These are phyloP conservation scores for Pezicula neosporulosa DNA, from an alignment of 2,329 filamentous ascomycete species.

Conservation along the genomic window DNA sequence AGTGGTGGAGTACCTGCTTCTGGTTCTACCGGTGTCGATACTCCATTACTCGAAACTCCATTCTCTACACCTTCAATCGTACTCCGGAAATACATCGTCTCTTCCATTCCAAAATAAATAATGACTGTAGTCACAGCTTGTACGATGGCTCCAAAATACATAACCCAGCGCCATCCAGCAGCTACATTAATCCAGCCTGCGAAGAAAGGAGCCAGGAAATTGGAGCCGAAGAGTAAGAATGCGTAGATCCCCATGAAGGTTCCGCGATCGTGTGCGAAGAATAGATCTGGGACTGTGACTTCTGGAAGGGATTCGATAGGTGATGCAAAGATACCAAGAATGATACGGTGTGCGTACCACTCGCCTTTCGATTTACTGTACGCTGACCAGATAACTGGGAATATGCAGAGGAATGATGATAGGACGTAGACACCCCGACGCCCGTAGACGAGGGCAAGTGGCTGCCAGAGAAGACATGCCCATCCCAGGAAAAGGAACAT, in stretches of 20 bases:
- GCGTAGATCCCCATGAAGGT: conserved; percentile 39
- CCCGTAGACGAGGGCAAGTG: conserved; percentile 35
- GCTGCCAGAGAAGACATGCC: conserved; percentile 47
- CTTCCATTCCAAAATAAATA: conserved; percentile 54
- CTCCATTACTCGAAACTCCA: background rate
- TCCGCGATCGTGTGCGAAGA: conserved; percentile 41
- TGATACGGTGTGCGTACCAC: conserved; percentile 18
- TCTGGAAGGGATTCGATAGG: conserved; percentile 28
- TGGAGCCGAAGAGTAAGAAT: conserved; percentile 37
- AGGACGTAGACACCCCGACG: conserved; percentile 21
- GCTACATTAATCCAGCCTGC: conserved; percentile 43
- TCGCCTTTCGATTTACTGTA: conserved; percentile 10
- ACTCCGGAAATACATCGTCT: conserved; percentile 36
- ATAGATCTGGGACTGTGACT: conserved; percentile 32
- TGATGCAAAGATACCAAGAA: conserved; percentile 23
- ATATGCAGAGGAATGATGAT: conserved; percentile 23
- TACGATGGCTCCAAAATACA: conserved; percentile 51
- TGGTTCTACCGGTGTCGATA: background rate
- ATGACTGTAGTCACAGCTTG: conserved; percentile 41
- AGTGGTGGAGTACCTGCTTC: background rate
- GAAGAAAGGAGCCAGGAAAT: conserved; percentile 37
- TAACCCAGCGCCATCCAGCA: conserved; percentile 44
- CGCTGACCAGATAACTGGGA: conserved; percentile 33
- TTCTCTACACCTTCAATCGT: conserved; percentile 4
- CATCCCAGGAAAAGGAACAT: conserved; percentile 48